phyloP scores from a whole-genome alignment of 352 stramenopile genomes.

The Phytophthora cactorum region DNA sequence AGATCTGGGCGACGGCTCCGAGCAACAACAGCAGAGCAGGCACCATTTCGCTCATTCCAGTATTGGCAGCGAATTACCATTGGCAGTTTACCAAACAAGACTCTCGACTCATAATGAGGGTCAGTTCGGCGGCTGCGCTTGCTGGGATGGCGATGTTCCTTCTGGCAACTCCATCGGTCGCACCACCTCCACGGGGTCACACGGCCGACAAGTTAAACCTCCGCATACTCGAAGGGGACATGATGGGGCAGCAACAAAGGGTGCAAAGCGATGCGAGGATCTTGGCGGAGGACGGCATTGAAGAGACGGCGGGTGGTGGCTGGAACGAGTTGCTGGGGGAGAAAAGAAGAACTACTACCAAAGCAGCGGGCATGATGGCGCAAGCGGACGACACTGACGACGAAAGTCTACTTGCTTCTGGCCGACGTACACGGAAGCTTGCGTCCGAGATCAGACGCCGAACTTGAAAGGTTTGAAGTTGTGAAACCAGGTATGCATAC shows the following conservation, averaged over 20 bases:
- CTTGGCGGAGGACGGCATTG: slow-evolving; percentile 15
- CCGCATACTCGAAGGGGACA: not conserved
- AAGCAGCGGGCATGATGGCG: not conserved
- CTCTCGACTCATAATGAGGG: slow-evolving; percentile 15
- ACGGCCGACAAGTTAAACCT: not conserved
- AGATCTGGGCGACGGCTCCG: slow-evolving; percentile 11
- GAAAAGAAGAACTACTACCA: not conserved
- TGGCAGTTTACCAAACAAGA: not conserved
- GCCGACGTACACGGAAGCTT: not conserved
- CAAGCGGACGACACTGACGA: not conserved
- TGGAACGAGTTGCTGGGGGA: slow-evolving; percentile 20
- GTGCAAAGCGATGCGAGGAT: slow-evolving; percentile 7
- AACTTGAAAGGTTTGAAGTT: not conserved
- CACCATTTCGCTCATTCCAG: slow-evolving; percentile 5
- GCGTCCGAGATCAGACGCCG: not conserved
- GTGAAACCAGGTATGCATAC: too few species aligned
- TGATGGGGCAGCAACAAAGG: not conserved
- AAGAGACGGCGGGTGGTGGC: slow-evolving; percentile 8
- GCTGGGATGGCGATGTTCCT: not conserved
- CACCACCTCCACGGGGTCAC: not conserved
- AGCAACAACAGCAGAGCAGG: not conserved
- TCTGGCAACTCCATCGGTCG: slow-evolving; percentile 2
- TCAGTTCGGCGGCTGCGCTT: slow-evolving; percentile 1
- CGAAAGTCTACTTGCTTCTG: not conserved
- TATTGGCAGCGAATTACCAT: not conserved